These are phyloP conservation scores for Aspergillus avenaceus DNA, from an alignment of 495 filamentous ascomycete species.

Conservation along the genomic window DNA sequence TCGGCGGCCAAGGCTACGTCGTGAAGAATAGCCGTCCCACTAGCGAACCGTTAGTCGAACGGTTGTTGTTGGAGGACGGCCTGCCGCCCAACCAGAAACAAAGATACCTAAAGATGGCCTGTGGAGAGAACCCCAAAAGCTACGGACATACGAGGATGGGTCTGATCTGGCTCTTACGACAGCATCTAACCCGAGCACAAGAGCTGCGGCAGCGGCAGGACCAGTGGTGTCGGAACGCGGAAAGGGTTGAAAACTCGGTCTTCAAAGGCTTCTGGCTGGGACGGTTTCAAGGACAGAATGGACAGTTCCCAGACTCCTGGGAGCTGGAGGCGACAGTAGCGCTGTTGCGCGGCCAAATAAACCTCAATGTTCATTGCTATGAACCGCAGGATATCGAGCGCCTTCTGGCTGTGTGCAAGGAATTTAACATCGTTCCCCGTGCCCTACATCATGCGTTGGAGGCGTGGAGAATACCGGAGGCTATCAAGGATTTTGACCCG, in stretches of 20 bases:
- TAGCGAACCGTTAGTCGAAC: conserved; percentile 48
- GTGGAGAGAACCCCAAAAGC: conserved; percentile 58
- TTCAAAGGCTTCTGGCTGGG: too few species aligned
- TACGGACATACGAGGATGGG: conserved; percentile 48
- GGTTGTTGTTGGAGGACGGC: conserved; percentile 45
- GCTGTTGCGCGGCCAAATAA: conserved; percentile 55
- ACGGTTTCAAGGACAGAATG: conserved; percentile 10
- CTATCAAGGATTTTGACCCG: conserved; percentile 33
- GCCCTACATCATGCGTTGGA: conserved; percentile 65
- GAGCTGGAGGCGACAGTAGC: conserved; percentile 56
- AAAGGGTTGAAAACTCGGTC: conserved; percentile 5
- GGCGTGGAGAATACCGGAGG: conserved; percentile 57
- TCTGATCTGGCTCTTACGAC: conserved; percentile 55
- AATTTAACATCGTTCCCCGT: conserved; percentile 57
- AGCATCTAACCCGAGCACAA: conserved; percentile 55
- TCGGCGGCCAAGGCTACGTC: conserved; percentile 61
- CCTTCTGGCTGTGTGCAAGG: conserved; percentile 58
- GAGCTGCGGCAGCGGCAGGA: conserved; percentile 49
- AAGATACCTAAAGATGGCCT: conserved; percentile 69
- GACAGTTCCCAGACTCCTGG: conserved; percentile 43
- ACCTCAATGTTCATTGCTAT: conserved; percentile 64
- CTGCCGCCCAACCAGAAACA: conserved; percentile 34
- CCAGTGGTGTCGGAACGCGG: conserved; percentile 49
- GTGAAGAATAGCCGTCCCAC: conserved; percentile 58
- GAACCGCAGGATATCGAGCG: conserved; percentile 61